Conservation (phyloP, 1,284 basidiomycete genomes). For the Taiwanofungus camphoratus region DNA sequence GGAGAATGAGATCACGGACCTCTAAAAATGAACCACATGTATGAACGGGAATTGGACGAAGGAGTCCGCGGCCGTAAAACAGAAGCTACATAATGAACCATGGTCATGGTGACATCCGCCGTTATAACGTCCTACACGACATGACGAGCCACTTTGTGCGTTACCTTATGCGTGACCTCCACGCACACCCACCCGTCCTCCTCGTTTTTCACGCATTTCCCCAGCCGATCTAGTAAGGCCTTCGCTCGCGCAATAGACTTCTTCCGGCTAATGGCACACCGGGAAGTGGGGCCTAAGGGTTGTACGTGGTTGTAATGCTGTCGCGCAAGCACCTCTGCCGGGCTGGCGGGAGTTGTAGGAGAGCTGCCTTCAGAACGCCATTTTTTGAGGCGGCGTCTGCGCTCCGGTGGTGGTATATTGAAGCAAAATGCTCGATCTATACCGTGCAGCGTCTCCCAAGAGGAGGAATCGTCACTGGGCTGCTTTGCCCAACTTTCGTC, state of each 20-base stretch:
- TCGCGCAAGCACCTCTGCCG: conserved; percentile 27
- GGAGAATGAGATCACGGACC: no score
- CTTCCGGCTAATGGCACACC: conserved; percentile 10
- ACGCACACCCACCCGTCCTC: conserved; percentile 37
- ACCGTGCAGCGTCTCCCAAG: conserved; percentile 20
- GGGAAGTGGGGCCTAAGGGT: conserved; percentile 7
- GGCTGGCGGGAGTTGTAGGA: conserved; percentile 19
- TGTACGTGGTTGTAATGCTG: conserved; percentile 25
- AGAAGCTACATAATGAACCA: no score
- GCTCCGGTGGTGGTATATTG: conserved; percentile 16
- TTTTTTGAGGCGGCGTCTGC: conserved; percentile 21
- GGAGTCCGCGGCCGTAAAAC: neutral
- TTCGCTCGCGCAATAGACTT: conserved; percentile 17
- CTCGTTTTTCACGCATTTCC: conserved; percentile 19
- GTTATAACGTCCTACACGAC: neutral
- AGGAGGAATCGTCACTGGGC: conserved; percentile 8
- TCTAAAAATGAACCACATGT: no score
- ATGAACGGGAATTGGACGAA: no score
- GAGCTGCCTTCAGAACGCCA: conserved; percentile 13
- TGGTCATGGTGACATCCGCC: no score
- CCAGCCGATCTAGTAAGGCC: conserved; percentile 24
- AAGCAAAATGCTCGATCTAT: conserved; percentile 18
- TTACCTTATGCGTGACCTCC: conserved; percentile 35
- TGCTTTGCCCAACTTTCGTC: conserved; percentile 9
- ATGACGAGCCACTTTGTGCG: conserved; percentile 21